Conservation (phyloP, 257 asterid genomes). For the Penstemon davidsonii region DNA sequence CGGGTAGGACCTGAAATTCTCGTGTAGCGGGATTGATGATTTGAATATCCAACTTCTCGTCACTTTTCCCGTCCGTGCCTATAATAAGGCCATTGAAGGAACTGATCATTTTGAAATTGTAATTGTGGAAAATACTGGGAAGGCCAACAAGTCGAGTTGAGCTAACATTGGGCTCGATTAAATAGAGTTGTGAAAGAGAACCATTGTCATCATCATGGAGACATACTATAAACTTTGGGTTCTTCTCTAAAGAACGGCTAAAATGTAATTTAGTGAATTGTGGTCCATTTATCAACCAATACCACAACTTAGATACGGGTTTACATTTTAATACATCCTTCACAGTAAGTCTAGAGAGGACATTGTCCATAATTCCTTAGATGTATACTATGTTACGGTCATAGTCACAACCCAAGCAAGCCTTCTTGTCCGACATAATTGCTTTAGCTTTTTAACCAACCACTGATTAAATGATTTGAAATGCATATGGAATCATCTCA, state of each 20-base stretch:
- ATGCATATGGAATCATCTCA: neutral
- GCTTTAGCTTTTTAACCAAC: neutral
- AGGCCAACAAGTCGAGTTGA: neutral
- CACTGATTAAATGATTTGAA: neutral
- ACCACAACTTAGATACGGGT: neutral
- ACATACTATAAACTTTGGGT: conserved; percentile 1
- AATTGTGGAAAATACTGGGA: neutral
- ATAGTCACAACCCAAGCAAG: neutral
- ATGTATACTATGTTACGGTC: conserved; percentile 1
- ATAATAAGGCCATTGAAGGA: conserved; percentile 25
- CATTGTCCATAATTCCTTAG: neutral
- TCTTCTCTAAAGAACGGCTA: neutral
- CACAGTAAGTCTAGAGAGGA: conserved; percentile 22
- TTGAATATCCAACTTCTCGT: neutral
- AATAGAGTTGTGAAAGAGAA: neutral
- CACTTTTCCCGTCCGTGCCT: conserved; percentile 4
- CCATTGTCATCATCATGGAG: neutral
- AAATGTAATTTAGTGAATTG: conserved; percentile 18
- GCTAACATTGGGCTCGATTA: conserved; percentile 13
- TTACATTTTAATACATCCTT: neutral
- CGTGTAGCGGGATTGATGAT: conserved; percentile 24
- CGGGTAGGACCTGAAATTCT: conserved; percentile 6
- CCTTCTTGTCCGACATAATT: conserved; percentile 20
- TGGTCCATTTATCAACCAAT: conserved; percentile 2
- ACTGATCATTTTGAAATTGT: conserved; percentile 1